Conservation (phyloP, 495 filamentous ascomycete species). For the Penicillium paxilli region DNA sequence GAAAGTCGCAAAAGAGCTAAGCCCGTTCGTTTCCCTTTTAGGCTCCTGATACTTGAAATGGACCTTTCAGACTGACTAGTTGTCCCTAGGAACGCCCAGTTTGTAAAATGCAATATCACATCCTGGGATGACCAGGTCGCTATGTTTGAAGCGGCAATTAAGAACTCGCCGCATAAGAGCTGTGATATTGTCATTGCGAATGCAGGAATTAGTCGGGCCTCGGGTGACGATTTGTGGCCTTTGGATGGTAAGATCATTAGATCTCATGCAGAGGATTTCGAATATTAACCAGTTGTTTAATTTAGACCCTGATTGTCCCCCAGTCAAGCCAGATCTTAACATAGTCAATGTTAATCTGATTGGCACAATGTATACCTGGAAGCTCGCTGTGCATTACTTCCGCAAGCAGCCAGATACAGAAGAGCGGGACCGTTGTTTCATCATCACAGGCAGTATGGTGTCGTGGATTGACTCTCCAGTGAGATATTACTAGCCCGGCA, state of each 20-base stretch:
- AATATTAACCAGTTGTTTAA: background rate
- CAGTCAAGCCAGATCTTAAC: constrained; percentile 37
- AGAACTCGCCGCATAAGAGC: constrained; percentile 18
- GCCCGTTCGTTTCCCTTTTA: constrained; percentile 1
- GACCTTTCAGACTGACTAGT: background rate
- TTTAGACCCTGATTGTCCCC: constrained; percentile 31
- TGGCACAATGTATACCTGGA: constrained; percentile 40
- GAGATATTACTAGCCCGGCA: background rate
- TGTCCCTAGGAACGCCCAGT: constrained; percentile 16
- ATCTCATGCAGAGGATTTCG: background rate
- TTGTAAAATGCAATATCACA: constrained; percentile 21
- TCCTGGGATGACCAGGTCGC: constrained; percentile 21
- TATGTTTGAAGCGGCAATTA: constrained; percentile 18
- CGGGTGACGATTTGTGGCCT: constrained; percentile 28
- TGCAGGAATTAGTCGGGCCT: constrained; percentile 37
- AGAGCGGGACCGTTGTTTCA: constrained; percentile 33
- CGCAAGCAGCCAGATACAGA: constrained; percentile 30
- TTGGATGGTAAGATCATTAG: constrained; percentile 26
- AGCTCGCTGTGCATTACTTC: constrained; percentile 47
- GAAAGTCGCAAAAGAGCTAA: constrained; percentile 21
- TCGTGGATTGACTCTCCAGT: constrained; percentile 29
- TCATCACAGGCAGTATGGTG: constrained; percentile 31
- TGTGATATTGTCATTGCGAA: constrained; percentile 34
- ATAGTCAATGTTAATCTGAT: constrained; percentile 43
- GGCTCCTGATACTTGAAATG: background rate